Evolutionary conservation across 805 yeast genomes (phyloP), one percentile per base, ranked within the genome.

Genomic region (Blastobotrys peoriensis): DNA sequence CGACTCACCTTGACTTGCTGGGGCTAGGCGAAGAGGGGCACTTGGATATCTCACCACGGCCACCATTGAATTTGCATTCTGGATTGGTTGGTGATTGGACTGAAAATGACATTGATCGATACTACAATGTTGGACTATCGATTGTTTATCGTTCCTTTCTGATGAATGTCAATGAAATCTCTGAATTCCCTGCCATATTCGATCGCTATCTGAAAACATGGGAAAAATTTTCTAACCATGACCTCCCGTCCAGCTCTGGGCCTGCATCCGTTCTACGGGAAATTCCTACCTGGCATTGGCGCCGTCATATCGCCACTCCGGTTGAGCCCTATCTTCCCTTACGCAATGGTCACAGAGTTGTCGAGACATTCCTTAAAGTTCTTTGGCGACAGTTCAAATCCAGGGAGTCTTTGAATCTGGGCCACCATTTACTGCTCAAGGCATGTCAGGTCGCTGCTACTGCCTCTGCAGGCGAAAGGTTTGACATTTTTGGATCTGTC

Each of bases 361-460:
- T 25, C 13, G 30, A 25, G 8, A 13, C 30, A 13, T 25, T 25
- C 30, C 10, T 25, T 8, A 25, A 8, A 8, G 30, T 8, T 25
- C 30, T 25, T 8, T 25, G 30, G 30, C 30, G 13, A 8, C 30
- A 13, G 30, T 25, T 25, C 13, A 8, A 13, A 8, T 8, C 10
- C 13, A 25, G 30, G 13, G 30, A 37, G 10, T 37, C 38, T 2
- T 42, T 58, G 16, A 27, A 37, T 18, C 21, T 16, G 13, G 43
- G 49, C 15, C n/a, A 17, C 9, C 8, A 41, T 42, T 18, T 41
- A 44, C 40, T 38, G 45, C 25, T 41, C 44, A n/a, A n/a, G n/a
- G n/a, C n/a, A n/a, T n/a, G n/a, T n/a, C 23, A 34, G 40, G 23
- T 48, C 55, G 1, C 39, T 56, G n/a, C 5, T 54, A 28, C 38